Evolutionary conservation across 768 basidiomycete genomes (phyloP), one percentile per base, ranked within the genome.

Genomic region (Pseudohyphozyma bogoriensis): DNA sequence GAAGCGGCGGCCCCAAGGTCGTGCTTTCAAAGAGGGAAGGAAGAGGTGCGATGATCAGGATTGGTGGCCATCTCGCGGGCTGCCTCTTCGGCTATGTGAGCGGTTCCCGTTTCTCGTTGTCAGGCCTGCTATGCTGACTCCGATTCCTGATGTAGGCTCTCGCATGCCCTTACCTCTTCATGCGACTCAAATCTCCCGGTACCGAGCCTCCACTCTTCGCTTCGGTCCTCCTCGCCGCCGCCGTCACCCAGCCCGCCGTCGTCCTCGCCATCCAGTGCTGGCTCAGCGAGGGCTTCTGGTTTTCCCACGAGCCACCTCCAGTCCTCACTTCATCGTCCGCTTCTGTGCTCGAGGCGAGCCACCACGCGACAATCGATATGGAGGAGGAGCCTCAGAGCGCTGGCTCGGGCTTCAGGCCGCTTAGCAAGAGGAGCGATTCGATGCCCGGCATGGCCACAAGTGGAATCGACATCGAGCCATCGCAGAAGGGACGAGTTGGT

Each of bases 261-360:
- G 40, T 60, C 24, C 61, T 66, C 37, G 61, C 65, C 10, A 18
- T 24, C 10, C 65, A 66, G 26, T 47, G 39, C 26, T 45, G 35
- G 24, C 13, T 45, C 16, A 63, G 58, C 49, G 58, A 66, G 22
- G 61, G 65, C 13, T 59, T 66, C 59, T 63, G 58, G 58, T 60
- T 31, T 45, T 22, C 26, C 24, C 29, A 24, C n/a, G 24, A 58
- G 1, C 1, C 4, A 3, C 44, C 51, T 32, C 60, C 60, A 12
- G 44, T 58, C 36, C 56, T 42, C 29, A 62, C 60, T 9, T 59
- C 60, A 5, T 59, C 64, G 0, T 53, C 54, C 4, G 53, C 60
- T 5, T 31, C 26, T 16, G 40, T 40, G 8, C 29, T 55, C 52
- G 61, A 57, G 22, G 22, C 39, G 31, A 33, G 45, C 22, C 26